Percentiles rank a stretch among this genome's conserved stretches.
Conservation (phyloP, 148 eudicot species). For the Nyssa sinensis region DNA sequence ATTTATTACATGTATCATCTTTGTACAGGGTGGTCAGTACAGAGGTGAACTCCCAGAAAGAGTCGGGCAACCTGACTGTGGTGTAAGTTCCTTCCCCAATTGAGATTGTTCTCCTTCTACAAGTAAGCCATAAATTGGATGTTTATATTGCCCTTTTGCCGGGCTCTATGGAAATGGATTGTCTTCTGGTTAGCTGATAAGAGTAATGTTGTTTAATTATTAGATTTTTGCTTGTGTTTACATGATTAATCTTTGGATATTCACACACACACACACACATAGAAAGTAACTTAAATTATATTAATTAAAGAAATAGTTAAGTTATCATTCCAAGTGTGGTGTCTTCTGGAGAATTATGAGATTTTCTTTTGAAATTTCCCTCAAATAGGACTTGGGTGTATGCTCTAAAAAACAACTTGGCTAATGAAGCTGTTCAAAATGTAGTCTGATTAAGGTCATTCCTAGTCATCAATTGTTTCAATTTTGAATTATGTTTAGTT, state of each 20-base stretch:
- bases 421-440: neutral
- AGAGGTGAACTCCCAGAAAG: conserved; percentile 59
- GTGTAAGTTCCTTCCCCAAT: conserved; percentile 36
- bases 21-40: conserved; percentile 21
- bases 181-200: neutral
- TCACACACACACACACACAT: no score
- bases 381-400: neutral
- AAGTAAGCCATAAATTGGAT: no score
- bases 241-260: neutral
- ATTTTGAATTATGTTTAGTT: neutral
- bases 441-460: neutral
- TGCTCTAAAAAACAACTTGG: neutral
- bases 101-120: neutral
- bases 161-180: neutral
- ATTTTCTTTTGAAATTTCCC: neutral
- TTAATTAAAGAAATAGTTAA: neutral
- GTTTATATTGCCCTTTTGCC: no score
- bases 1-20: no score
- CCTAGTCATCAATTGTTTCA: neutral
- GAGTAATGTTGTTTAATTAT: neutral
- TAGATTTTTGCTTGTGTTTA: neutral
- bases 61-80: conserved; percentile 71
- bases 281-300: neutral
- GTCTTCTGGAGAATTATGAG: neutral
- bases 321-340: neutral